Percentiles rank a stretch among this genome's conserved stretches.
Evolutionary conservation across 139 green algal genomes (phyloP).

Genomic region (Coelastrella sp.): DNA sequence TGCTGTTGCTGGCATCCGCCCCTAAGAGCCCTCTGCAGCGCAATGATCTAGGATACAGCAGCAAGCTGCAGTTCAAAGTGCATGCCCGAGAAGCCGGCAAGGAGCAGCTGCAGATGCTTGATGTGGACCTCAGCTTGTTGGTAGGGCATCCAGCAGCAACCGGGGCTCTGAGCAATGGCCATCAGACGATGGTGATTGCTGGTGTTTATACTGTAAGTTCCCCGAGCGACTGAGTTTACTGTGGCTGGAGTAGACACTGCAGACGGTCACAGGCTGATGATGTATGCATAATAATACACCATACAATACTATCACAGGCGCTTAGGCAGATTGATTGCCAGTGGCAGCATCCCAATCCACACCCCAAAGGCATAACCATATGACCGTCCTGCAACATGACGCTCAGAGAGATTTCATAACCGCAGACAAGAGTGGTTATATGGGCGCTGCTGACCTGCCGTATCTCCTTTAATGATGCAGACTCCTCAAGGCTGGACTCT

Average conservation of each 20-base stretch:
- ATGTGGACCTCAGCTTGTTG: constrained; percentile 38
- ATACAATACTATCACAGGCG: too few relatives aligned
- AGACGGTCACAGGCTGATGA: too few relatives aligned
- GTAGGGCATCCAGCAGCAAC: neutral
- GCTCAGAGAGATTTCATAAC: too few relatives aligned
- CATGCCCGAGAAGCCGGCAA: constrained; percentile 21
- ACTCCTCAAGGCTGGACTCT: constrained; percentile 43
- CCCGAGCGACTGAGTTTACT: neutral
- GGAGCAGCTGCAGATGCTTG: constrained; percentile 35
- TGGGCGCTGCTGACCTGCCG: neutral
- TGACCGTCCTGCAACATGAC: too few relatives aligned
- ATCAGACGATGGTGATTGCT: constrained; percentile 39
- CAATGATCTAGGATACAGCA: constrained; percentile 28
- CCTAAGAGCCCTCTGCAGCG: constrained; percentile 1
- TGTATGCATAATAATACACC: too few relatives aligned
- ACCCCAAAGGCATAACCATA: too few relatives aligned
- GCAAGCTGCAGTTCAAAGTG: constrained; percentile 40
- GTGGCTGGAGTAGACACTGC: too few relatives aligned
- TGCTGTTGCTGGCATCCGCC: constrained; percentile 41
- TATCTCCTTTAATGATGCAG: neutral
- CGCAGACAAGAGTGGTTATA: too few relatives aligned
- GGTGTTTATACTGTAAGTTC: constrained; percentile 43
- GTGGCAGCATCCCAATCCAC: too few relatives aligned
- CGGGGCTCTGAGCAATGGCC: constrained; percentile 36
- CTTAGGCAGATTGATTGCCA: neutral